Conservation (phyloP, 108 stramenopile genomes). For the Discostella stelligeroides region DNA sequence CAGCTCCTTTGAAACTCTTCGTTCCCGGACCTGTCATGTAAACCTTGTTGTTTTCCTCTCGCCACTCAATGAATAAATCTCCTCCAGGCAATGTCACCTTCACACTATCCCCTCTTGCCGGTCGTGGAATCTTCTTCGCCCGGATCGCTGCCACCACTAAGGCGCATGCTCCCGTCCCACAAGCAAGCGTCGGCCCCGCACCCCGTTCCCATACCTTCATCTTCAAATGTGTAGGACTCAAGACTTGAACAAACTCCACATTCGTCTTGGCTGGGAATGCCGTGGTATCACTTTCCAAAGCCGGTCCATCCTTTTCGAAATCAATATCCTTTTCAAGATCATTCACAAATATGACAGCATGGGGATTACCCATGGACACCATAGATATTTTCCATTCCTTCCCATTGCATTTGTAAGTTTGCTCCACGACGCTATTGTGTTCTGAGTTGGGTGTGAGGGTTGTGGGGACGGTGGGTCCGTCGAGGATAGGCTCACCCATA, state of each 20-base stretch:
- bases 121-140: slow-evolving; percentile 81
- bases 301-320: slow-evolving; percentile 88
- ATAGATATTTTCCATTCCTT: slow-evolving; percentile 90
- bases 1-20: slow-evolving; percentile 35
- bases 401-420: slow-evolving; percentile 77
- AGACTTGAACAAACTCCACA: slow-evolving; percentile 96
- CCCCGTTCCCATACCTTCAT: slow-evolving; percentile 99
- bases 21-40: slow-evolving; percentile 76
- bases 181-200: slow-evolving; percentile 96
- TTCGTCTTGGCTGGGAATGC: slow-evolving; percentile 95
- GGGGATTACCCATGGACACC: slow-evolving; percentile 98
- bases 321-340: slow-evolving; percentile 88
- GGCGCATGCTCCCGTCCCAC: slow-evolving; percentile 98
- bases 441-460: slow-evolving; percentile 83
- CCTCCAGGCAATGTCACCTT: slow-evolving; percentile 91
- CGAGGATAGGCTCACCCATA: slow-evolving; percentile 94
- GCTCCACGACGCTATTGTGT: slow-evolving; percentile 81
- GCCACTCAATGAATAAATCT: slow-evolving; percentile 93
- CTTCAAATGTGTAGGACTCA: slow-evolving; percentile 79
- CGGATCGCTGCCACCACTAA: slow-evolving; percentile 92
- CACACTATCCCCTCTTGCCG: slow-evolving; percentile 53
- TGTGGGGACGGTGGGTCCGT: slow-evolving; percentile 85
- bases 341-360: slow-evolving; percentile 93
- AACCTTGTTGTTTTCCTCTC: slow-evolving; percentile 85
- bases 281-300: slow-evolving; percentile 78